A percentile compares a stretch with the other conserved stretches of the same genome.
phyloP scores from a whole-genome alignment of 257 asterid genomes.

The Gentiana dahurica region DNA sequence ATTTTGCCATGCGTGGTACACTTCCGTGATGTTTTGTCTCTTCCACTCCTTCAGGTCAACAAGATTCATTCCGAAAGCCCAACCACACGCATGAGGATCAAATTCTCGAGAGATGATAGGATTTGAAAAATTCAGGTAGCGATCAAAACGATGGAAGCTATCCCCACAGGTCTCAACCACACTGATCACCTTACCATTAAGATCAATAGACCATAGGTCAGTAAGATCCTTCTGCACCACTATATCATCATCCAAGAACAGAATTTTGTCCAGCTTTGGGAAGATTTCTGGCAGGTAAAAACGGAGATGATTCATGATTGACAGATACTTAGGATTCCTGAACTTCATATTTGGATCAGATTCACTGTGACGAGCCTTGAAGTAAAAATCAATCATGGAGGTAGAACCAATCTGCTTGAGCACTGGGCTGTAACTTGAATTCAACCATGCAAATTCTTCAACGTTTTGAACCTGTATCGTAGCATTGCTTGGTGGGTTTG shows the following conservation, averaged over 20 bases:
- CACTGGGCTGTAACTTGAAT: constrained; percentile 91
- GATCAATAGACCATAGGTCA: constrained; percentile 70
- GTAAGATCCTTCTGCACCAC: constrained; percentile 79
- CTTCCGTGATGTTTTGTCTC: constrained; percentile 69
- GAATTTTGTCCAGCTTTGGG: constrained; percentile 70
- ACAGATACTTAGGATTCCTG: constrained; percentile 90
- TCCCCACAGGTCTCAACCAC: constrained; percentile 96
- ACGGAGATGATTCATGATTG: constrained; percentile 93
- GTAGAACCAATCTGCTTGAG: constrained; percentile 70
- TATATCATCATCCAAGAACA: constrained; percentile 86
- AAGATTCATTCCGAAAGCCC: constrained; percentile 97
- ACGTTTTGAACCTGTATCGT: constrained; percentile 68
- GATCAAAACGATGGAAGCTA: constrained; percentile 89
- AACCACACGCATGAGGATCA: constrained; percentile 83
- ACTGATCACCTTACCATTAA: constrained; percentile 81
- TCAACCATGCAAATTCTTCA: constrained; percentile 86
- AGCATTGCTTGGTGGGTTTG: constrained; percentile 66
- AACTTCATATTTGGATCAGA: constrained; percentile 76
- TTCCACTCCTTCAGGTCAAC: constrained; percentile 67
- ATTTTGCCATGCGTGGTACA: constrained; percentile 91
- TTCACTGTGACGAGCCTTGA: constrained; percentile 57
- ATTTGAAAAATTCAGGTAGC: constrained; percentile 84
- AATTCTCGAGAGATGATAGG: constrained; percentile 61
- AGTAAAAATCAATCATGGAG: constrained; percentile 83
- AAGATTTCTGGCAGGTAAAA: constrained; percentile 89